Percentiles rank a stretch among this genome's conserved stretches.
Conservation (phyloP, 176 grass and related monocot genomes). For the Aegilops umbellulata region DNA sequence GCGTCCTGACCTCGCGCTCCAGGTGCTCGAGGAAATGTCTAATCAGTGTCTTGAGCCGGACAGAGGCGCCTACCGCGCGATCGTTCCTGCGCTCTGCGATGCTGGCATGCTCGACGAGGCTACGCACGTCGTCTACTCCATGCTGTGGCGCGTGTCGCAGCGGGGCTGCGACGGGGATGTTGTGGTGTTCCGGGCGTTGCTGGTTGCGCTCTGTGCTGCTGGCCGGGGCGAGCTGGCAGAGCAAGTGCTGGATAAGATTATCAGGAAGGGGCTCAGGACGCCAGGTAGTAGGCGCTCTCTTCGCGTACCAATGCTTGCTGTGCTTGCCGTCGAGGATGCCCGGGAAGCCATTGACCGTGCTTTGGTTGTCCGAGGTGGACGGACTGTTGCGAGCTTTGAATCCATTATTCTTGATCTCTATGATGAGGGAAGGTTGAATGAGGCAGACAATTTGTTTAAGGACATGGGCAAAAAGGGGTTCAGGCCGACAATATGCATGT, state of each 20-base stretch:
- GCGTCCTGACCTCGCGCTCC: slow-evolving; percentile 52
- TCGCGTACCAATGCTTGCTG: slow-evolving; percentile 54
- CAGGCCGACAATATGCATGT: slow-evolving; percentile 48
- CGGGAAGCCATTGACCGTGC: slow-evolving; percentile 52
- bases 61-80: slow-evolving; percentile 47
- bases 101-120: slow-evolving; percentile 74
- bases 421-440: slow-evolving; percentile 44
- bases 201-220: slow-evolving; percentile 53
- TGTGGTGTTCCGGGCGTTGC: slow-evolving; percentile 51
- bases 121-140: slow-evolving; percentile 69
- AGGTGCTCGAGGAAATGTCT: slow-evolving; percentile 59
- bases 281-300: slow-evolving; percentile 50
- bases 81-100: slow-evolving; percentile 59
- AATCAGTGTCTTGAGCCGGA: slow-evolving; percentile 51
- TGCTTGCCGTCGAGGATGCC: slow-evolving; percentile 51
- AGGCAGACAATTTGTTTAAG: slow-evolving; percentile 61
- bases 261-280: slow-evolving; percentile 70
- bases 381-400: slow-evolving; percentile 52
- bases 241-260: slow-evolving; percentile 62
- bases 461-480: slow-evolving; percentile 73
- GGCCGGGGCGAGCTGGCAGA: slow-evolving; percentile 55
- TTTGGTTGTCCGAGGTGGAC: slow-evolving; percentile 49
- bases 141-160: slow-evolving; percentile 66
- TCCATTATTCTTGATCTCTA: slow-evolving; percentile 53
- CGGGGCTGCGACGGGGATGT: slow-evolving; percentile 62